A percentile compares a stretch with the other conserved stretches of the same genome.
phyloP scores from a whole-genome alignment of 2,329 filamentous ascomycete genomes.

The Fusarium irregulare region DNA sequence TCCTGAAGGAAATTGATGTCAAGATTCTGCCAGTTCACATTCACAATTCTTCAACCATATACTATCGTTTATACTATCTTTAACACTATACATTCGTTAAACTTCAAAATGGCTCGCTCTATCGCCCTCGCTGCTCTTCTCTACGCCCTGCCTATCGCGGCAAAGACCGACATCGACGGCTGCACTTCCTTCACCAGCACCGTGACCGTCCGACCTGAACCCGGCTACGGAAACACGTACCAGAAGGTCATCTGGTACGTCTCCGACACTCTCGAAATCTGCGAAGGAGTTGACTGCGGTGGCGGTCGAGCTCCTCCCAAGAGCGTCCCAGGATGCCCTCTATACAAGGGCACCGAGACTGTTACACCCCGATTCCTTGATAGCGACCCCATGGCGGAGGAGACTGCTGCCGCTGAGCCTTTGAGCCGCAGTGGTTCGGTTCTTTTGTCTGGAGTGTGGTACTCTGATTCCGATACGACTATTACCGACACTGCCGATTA shows the following conservation, averaged over 20 bases:
- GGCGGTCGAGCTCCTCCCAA: constrained; percentile 5
- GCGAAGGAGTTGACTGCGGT: constrained; percentile 6
- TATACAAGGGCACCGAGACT: constrained; percentile 6
- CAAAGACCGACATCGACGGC: not conserved
- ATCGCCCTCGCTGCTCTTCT: constrained; percentile 5
- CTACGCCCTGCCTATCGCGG: not conserved
- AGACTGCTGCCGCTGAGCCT: not conserved
- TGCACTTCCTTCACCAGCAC: constrained; percentile 13
- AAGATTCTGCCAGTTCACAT: not conserved
- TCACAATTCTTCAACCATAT: not conserved
- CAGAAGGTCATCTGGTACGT: not conserved
- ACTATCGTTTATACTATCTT: not conserved
- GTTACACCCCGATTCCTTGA: constrained; percentile 2
- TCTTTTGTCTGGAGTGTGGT: not conserved
- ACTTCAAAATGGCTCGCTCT: not conserved
- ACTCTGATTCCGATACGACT: not conserved
- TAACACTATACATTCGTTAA: not conserved
- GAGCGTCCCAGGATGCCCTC: constrained; percentile 1
- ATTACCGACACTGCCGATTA: not conserved
- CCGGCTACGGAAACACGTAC: constrained; percentile 6
- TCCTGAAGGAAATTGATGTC: not conserved
- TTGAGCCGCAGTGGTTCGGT: not conserved
- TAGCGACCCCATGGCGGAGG: not conserved
- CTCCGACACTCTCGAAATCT: not conserved
- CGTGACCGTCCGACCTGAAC: not conserved